Base-by-base conservation (phyloP, 2,329 filamentous ascomycete species). In the Alternaria longipes region DNA sequence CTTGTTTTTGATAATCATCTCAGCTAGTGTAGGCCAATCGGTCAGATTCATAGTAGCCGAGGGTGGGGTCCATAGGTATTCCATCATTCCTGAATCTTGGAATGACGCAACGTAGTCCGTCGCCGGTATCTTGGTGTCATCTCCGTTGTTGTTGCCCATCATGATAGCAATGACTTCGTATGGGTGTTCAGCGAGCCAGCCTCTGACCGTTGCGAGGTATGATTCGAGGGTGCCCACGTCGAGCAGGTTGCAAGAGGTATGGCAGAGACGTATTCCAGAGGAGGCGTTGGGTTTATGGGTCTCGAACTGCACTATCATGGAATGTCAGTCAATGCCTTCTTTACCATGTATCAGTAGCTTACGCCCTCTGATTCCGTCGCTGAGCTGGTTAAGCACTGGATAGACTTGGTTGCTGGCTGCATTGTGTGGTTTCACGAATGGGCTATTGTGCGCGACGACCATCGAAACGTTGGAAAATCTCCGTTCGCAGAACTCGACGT, bases 111-210 rank as follows among this genome's bases (percentile, higher is more conserved):
- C 87, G 76, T 92, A 97, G 60, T 85, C 84, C 5, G 78, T 79
- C 1, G 90, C 83, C 5, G 83, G 81, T n/a, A 89, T 88, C 74
- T 90, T 91, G 2, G 53, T 60, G 8, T 30, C 36, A 5, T 70
- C 55, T 4, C 60, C 64, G 80, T 93, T 72, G 40, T 73, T 91
- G 77, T 97, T 97, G 59, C 90, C 93, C 52, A 97, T 89, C 18
- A 97, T 83, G 65, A 97, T 89, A 1, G 92, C 94, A 26, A 97
- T 87, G 1, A 97, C 91, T 66, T 97, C 94, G 80, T 92, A 94
- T 0, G 93, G 93, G 69, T 97, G 89, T 0, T 74, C 70, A 7
- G 85, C 84, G 3, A 97, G 87, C 94, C 94, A 97, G 44, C 82
- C 77, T 36, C 84, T 84, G 12, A 97, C 90, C 0, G 83, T 84